Evolutionary conservation across 2,329 filamentous ascomycete genomes (phyloP), one percentile per base, ranked within the genome.

Genomic region (Venturia effusa): DNA sequence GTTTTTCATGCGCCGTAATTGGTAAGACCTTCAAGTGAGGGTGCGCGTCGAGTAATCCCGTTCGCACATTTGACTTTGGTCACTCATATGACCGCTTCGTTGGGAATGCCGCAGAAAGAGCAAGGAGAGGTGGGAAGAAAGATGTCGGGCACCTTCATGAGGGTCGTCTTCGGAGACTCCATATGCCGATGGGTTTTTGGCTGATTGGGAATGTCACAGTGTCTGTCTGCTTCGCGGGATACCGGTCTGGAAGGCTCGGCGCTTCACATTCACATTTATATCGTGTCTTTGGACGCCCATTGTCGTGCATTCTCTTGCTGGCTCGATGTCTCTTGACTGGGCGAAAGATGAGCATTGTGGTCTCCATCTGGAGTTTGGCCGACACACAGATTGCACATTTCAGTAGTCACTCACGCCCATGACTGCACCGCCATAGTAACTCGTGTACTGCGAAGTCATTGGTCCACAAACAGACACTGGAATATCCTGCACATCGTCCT

Each of bases 1-100:
- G 74, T 76, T 78, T 78, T 79, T 80, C 87, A 84, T 90, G 90
- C 88, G 90, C 88, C 84, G 83, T 73, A 79, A 82, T 78, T 74
- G 87, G 83, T 88, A 88, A 90, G 88, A 88, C 78, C 83, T 83
- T 88, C 83, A 82, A 77, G 78, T 75, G 86, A 85, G 83, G 84
- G 79, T 87, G 82, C 88, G 89, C 88, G 87, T 91, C 88, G 84
- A 85, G 82, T 76, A 75, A 77, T 77, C 76, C 80, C 81, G 79
- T 87, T 87, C 88, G 83, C 84, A 85, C 84, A 82, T 82, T 64
- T 64, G 82, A 83, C 83, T 85, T 79, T 84, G 85, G 82, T 86
- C 81, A 80, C 64, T 64, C 66, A 34, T 81, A 76, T 78, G 81
- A 82, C 81, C 83, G 81, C 81, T 81, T 76, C 24, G 48, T 57